phyloP scores from a whole-genome alignment of 306 rosid species.

The Bauhinia variegata region DNA sequence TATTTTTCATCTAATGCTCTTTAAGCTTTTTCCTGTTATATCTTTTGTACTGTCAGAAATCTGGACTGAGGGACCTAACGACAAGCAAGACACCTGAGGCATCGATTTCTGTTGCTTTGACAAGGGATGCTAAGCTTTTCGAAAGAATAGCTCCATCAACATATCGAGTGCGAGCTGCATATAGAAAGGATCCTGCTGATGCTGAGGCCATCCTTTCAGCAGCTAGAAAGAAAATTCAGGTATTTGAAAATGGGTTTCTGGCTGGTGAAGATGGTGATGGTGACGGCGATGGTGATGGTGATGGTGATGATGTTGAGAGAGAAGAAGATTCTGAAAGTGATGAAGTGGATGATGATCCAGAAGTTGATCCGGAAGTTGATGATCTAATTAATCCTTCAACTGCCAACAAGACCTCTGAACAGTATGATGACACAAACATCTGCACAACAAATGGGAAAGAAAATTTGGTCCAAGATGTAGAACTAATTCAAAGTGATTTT shows the following conservation, averaged over 20 bases:
- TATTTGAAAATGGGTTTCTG: constrained; percentile 91
- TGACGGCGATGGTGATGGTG: too few relatives aligned
- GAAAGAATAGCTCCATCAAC: constrained; percentile 99
- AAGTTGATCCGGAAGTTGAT: constrained; percentile 90
- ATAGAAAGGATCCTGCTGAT: constrained; percentile 88
- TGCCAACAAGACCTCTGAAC: constrained; percentile 54
- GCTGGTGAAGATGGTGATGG: constrained; percentile 88
- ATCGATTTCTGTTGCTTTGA: constrained; percentile 97
- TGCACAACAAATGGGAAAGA: constrained; percentile 64
- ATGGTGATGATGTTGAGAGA: constrained; percentile 77
- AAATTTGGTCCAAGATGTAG: constrained; percentile 46
- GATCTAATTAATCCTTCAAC: constrained; percentile 64
- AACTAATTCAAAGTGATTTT: constrained; percentile 56
- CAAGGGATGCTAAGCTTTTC: constrained; percentile 95
- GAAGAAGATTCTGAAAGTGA: constrained; percentile 97
- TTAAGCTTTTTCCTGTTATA: constrained; percentile 22
- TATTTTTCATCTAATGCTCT: constrained; percentile 6
- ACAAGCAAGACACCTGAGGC: constrained; percentile 99
- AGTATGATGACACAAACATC: constrained; percentile 47
- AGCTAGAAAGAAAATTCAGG: constrained; percentile 93
- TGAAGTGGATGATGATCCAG: constrained; percentile 95
- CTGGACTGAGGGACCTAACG: constrained; percentile 97
- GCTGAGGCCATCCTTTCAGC: constrained; percentile 85
- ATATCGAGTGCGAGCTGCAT: constrained; percentile 89
- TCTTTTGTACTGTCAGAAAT: constrained; percentile 63